A percentile compares a stretch with the other conserved stretches of the same genome.
Conservation (phyloP, 192 early-diverging fungal species). For the Oehlia diaphana region DNA sequence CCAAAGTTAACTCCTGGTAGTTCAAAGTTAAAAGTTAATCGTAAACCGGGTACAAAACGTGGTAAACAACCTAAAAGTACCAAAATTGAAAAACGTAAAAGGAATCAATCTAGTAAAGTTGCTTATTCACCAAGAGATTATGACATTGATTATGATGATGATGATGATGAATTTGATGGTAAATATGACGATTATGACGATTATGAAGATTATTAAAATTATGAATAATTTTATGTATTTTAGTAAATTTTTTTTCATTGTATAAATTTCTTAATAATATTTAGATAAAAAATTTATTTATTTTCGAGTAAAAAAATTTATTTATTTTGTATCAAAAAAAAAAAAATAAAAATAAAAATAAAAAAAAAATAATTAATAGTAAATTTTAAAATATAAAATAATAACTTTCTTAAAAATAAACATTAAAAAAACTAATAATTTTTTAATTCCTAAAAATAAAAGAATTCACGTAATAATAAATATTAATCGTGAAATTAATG, state of each 20-base stretch:
- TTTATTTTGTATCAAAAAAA: too few relatives aligned
- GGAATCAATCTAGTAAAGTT: not conserved
- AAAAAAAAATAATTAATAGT: too few relatives aligned
- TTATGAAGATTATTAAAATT: not conserved
- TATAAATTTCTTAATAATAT: too few relatives aligned
- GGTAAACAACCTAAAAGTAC: not conserved
- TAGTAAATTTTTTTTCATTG: too few relatives aligned
- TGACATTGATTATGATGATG: constrained; percentile 5
- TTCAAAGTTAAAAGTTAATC: not conserved
- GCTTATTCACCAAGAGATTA: not conserved
- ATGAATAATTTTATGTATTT: not conserved
- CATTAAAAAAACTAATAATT: too few relatives aligned
- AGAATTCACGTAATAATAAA: not conserved
- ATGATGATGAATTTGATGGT: not conserved
- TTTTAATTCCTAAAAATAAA: not conserved
- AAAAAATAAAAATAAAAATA: too few relatives aligned
- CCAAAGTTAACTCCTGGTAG: not conserved
- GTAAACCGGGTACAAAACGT: not conserved
- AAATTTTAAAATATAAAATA: too few relatives aligned
- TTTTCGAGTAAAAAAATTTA: too few relatives aligned
- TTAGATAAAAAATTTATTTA: too few relatives aligned
- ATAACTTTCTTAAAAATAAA: too few relatives aligned
- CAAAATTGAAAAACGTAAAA: not conserved
- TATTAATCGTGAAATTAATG: not conserved
- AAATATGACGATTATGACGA: not conserved